Conservation (phyloP, 2,329 filamentous ascomycete species). For the Waltergamsia citrina region DNA sequence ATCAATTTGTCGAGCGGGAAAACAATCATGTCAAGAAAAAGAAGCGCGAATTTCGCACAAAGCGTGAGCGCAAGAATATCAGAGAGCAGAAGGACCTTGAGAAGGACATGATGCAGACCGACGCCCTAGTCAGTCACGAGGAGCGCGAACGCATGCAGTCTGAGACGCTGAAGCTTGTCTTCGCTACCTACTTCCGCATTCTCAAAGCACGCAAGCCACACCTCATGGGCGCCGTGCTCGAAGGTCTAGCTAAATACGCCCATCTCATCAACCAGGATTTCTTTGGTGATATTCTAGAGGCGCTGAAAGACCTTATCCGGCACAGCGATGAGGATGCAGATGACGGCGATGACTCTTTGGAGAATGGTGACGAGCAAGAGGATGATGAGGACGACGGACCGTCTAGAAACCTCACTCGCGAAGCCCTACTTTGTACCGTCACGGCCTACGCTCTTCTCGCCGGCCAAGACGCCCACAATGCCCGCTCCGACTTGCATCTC, state of each 20-base stretch:
- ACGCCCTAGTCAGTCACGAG: conserved; percentile 84
- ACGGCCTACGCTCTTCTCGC: conserved; percentile 95
- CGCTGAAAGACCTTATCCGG: conserved; percentile 82
- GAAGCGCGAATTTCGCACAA: conserved; percentile 81
- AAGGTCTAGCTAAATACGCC: conserved; percentile 86
- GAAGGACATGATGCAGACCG: conserved; percentile 88
- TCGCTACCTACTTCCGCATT: conserved; percentile 90
- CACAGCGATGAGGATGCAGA: conserved; percentile 54
- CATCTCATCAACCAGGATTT: conserved; percentile 99
- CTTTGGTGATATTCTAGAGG: conserved; percentile 92
- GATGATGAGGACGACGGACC: conserved; percentile 37
- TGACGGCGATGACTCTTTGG: conserved; percentile 19
- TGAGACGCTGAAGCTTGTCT: conserved; percentile 92
- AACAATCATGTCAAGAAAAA: conserved; percentile 39
- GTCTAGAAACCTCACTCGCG: conserved; percentile 67
- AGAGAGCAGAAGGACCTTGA: conserved; percentile 83
- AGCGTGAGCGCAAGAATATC: conserved; percentile 71
- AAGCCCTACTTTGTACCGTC: conserved; percentile 86
- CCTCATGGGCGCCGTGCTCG: conserved; percentile 93
- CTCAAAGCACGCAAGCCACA: conserved; percentile 72
- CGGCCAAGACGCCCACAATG: conserved; percentile 84
- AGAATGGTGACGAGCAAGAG: too few relatives aligned
- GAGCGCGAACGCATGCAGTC: conserved; percentile 90
- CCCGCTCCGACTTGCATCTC: conserved; percentile 70
- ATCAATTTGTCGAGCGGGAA: conserved; percentile 56